Percentiles rank a stretch among this genome's conserved stretches.
These are phyloP conservation scores for Nemania serpens DNA, from an alignment of 2,329 filamentous ascomycete genomes.

Conservation along the genomic window DNA sequence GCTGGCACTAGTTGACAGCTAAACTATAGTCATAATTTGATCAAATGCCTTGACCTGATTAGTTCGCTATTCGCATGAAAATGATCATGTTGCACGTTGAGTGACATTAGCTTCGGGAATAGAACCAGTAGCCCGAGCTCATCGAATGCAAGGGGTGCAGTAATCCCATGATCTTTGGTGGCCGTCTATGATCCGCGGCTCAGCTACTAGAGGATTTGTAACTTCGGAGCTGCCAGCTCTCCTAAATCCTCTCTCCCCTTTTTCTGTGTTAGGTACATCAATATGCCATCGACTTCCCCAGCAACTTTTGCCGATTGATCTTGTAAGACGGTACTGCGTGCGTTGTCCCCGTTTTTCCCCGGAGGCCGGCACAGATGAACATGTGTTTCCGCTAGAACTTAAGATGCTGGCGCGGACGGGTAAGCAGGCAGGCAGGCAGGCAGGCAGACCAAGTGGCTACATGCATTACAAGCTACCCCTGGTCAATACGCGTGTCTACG, in stretches of 20 bases:
- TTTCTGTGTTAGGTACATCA: too few species aligned
- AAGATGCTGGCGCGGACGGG: constrained; percentile 6
- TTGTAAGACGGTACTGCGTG: constrained; percentile 2
- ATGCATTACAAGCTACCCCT: constrained; percentile 4
- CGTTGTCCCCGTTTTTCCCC: background rate
- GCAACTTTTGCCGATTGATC: constrained; percentile 6
- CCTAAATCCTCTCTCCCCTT: too few species aligned
- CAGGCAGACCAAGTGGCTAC: constrained; percentile 4
- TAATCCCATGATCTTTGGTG: too few species aligned
- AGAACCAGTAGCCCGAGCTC: too few species aligned
- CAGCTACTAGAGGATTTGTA: too few species aligned
- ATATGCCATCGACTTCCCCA: too few species aligned
- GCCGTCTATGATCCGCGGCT: too few species aligned
- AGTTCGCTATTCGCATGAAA: background rate
- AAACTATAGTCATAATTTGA: background rate
- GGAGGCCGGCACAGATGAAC: constrained; percentile 3
- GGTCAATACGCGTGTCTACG: background rate
- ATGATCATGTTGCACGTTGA: too few species aligned
- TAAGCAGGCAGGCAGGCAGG: constrained; percentile 11
- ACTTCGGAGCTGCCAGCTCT: too few species aligned
- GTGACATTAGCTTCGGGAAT: background rate
- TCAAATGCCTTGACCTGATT: background rate
- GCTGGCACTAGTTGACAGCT: background rate
- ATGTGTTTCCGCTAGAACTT: background rate
- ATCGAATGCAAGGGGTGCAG: too few species aligned